A percentile compares a stretch with the other conserved stretches of the same genome.
These are phyloP conservation scores for Candida pini DNA, from an alignment of 805 yeast species.

Conservation along the genomic window DNA sequence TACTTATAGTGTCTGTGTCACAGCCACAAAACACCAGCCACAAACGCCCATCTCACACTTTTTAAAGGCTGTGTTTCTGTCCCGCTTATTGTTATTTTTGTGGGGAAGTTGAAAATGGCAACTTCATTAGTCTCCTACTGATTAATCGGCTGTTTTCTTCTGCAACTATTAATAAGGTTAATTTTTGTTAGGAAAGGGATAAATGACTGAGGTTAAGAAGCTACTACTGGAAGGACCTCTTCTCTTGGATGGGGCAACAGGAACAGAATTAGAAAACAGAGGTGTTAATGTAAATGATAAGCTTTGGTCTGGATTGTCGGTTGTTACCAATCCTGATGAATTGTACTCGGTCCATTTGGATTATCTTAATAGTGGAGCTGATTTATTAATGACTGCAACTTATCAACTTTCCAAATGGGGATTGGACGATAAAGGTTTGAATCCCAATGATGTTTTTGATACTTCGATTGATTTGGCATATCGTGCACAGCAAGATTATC, in stretches of 20 bases:
- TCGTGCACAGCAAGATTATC: slow-evolving; percentile 14
- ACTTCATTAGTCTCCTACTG: too few relatives aligned
- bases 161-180: too few relatives aligned
- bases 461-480: slow-evolving; percentile 21
- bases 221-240: slow-evolving; percentile 6
- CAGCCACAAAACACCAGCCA: too few relatives aligned
- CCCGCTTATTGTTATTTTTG: too few relatives aligned
- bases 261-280: slow-evolving; percentile 52
- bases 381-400: slow-evolving; percentile 49
- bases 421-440: slow-evolving; percentile 23
- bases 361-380: slow-evolving; percentile 50
- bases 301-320: slow-evolving; percentile 59
- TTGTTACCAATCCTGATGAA: slow-evolving; percentile 37
- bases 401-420: slow-evolving; percentile 53
- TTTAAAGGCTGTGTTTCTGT: too few relatives aligned
- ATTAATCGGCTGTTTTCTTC: too few relatives aligned
- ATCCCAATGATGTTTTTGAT: slow-evolving; percentile 16
- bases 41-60: too few relatives aligned
- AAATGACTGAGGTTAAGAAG: slow-evolving; percentile 2
- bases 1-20: too few relatives aligned
- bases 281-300: slow-evolving; percentile 39
- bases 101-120: too few relatives aligned
- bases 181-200: too few relatives aligned
- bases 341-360: slow-evolving; percentile 43
- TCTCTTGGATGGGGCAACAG: slow-evolving; percentile 59